Evolutionary conservation across 2,329 filamentous ascomycete genomes (phyloP).

Genomic region (Anisogramma anomala): DNA sequence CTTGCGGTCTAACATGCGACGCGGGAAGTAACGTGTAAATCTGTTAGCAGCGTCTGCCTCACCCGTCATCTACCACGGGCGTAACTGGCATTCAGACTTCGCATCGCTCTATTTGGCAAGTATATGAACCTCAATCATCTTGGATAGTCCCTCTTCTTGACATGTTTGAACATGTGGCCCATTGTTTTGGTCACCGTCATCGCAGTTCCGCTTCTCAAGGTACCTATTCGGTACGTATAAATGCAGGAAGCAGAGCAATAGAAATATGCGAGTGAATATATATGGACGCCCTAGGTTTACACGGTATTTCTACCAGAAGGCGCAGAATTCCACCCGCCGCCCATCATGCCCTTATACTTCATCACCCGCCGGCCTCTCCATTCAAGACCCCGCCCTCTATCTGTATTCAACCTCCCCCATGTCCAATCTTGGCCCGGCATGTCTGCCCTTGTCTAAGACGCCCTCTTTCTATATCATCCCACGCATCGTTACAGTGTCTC

Average conservation of each 20-base stretch:
- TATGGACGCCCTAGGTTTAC: conserved; percentile 13
- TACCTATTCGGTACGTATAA: too few relatives aligned
- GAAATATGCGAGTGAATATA: conserved; percentile 10
- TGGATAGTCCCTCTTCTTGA: too few relatives aligned
- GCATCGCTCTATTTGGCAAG: too few relatives aligned
- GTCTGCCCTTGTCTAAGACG: background rate
- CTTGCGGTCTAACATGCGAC: background rate
- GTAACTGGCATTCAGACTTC: too few relatives aligned
- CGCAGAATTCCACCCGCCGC: conserved; percentile 12
- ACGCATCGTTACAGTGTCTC: conserved; percentile 48
- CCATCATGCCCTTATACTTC: conserved; percentile 8
- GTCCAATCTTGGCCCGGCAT: background rate
- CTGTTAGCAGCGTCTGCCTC: background rate
- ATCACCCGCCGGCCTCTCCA: background rate
- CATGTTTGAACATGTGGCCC: too few relatives aligned
- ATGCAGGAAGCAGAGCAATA: too few relatives aligned
- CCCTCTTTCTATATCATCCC: background rate
- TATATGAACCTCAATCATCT: too few relatives aligned
- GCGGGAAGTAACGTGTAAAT: background rate
- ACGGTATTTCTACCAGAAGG: conserved; percentile 12
- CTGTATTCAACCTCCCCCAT: background rate
- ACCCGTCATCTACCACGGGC: background rate
- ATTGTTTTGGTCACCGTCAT: too few relatives aligned
- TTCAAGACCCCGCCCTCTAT: background rate
- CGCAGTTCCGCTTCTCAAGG: too few relatives aligned